A percentile compares a stretch with the other conserved stretches of the same genome.
These are phyloP conservation scores for Esteya vermicola DNA, from an alignment of 2,329 filamentous ascomycete genomes.

Conservation along the genomic window DNA sequence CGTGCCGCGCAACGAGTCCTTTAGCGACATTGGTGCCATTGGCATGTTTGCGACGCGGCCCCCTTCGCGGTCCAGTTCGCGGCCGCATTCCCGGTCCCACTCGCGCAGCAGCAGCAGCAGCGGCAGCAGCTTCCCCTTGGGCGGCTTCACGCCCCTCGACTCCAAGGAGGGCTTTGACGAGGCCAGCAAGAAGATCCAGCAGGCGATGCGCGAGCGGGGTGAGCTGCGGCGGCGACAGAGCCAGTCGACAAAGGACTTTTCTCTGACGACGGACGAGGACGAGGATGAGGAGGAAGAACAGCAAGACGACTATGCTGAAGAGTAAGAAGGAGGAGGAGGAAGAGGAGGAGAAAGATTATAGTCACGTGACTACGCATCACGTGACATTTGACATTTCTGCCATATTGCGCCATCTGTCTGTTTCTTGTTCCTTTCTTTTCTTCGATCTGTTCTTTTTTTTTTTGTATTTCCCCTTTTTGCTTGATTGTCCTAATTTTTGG, in stretches of 20 bases:
- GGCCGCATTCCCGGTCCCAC: too few species aligned
- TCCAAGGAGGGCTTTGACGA: slow-evolving; percentile 63
- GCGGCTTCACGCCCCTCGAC: slow-evolving; percentile 54
- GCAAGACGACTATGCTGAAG: slow-evolving; percentile 2
- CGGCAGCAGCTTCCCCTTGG: slow-evolving; percentile 51
- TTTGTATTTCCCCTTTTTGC: too few species aligned
- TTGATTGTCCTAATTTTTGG: too few species aligned
- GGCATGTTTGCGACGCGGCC: slow-evolving; percentile 84
- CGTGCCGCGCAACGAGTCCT: slow-evolving; percentile 78
- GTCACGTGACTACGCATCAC: too few species aligned
- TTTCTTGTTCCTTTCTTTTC: too few species aligned
- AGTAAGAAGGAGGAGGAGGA: slow-evolving; percentile 3
- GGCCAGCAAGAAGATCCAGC: slow-evolving; percentile 69
- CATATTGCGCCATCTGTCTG: too few species aligned
- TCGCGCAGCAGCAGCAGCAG: slow-evolving; percentile 60
- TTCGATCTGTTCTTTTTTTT: too few species aligned
- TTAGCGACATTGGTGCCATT: slow-evolving; percentile 75
- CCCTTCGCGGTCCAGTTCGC: slow-evolving; percentile 54
- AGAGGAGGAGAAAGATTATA: not conserved
- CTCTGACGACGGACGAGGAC: slow-evolving; percentile 8
- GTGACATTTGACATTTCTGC: too few species aligned
- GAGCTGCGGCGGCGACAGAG: slow-evolving; percentile 43
- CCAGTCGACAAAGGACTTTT: slow-evolving; percentile 11
- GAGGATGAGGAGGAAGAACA: slow-evolving; percentile 6
- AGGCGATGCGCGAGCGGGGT: slow-evolving; percentile 70